Evolutionary conservation across 768 basidiomycete species (phyloP), one percentile per base, ranked within the genome.

Genomic region (Gautieria morchelliformis): DNA sequence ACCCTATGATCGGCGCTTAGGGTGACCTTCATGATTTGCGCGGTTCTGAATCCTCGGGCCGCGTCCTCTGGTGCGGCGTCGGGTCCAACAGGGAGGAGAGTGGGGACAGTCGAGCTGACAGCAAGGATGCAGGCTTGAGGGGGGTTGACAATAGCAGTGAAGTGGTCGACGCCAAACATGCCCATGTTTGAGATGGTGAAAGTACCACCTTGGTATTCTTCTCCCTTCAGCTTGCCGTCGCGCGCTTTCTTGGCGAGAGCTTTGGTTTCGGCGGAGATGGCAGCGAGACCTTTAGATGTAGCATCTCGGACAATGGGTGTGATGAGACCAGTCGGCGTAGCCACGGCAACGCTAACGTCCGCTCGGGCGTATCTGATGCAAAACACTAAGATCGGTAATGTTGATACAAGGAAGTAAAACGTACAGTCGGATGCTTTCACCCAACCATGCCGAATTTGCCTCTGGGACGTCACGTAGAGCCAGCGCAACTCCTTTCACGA

Each of bases 161-260:
- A 99, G 72, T 93, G 88, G 56, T 84, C 81, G 66, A 97, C 82
- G 60, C 89, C 94, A 68, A 80, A 96, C 96, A 99, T 99, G 72
- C 96, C 96, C 56, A 99, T 79, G 75, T 99, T 99, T 59, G 96
- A 99, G 69, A 99, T 91, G 45, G 96, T 98, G 76, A 99, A 98
- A 12, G 94, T 90, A 50, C 96, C 96, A 55, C 96, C 96, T 88
- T 99, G 95, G 76, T 98, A 99, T 71, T 99, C 95, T 55, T 87
- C 77, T 24, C 95, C 96, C 67, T 86, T 79, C 59, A 99, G 80
- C 75, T 97, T 99, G 61, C 94, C 93, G 63, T 98, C 96, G 51
- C 95, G 85, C 32, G 96, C 96, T 72, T 93, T 93, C 77, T 85
- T 89, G 1, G 96, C 96, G 48, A 99, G 81, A 11, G 82, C 72